Conservation (phyloP, 2,329 filamentous ascomycete species). For the Scedosporium dehoogii region DNA sequence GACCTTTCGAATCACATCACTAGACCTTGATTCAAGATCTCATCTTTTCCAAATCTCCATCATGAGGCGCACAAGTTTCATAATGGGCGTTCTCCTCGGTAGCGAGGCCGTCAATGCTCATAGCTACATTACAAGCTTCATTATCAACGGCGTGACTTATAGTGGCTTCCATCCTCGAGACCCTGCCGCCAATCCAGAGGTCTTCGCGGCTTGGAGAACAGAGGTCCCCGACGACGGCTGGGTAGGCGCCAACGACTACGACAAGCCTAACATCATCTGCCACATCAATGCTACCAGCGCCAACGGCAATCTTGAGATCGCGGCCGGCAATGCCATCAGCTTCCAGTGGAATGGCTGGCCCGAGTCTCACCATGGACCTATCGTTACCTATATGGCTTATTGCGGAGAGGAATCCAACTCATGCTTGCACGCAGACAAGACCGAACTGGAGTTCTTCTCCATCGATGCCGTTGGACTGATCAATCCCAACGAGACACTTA, state of each 20-base stretch:
- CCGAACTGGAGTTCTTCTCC: slow-evolving; percentile 47
- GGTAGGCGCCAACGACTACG: slow-evolving; percentile 2
- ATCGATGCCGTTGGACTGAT: slow-evolving; percentile 44
- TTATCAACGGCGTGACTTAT: slow-evolving; percentile 12
- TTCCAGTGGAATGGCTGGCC: slow-evolving; percentile 46
- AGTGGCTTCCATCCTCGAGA: slow-evolving; percentile 13
- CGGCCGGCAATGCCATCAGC: slow-evolving; percentile 36
- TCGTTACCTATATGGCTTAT: slow-evolving; percentile 41
- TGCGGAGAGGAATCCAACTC: slow-evolving; percentile 30
- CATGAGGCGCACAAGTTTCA: background rate
- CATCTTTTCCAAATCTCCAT: background rate
- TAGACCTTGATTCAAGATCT: background rate
- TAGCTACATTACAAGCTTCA: slow-evolving; percentile 32
- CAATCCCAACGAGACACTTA: slow-evolving; percentile 38
- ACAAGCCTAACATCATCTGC: slow-evolving; percentile 29
- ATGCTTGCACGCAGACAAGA: slow-evolving; percentile 41
- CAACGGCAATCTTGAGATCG: slow-evolving; percentile 30
- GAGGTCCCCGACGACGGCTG: background rate
- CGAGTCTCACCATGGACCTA: slow-evolving; percentile 39
- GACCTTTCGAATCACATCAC: background rate
- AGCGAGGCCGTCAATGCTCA: slow-evolving; percentile 13
- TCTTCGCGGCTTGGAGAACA: slow-evolving; percentile 3
- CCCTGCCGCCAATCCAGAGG: slow-evolving; percentile 1
- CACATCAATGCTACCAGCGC: slow-evolving; percentile 31
- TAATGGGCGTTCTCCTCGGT: background rate